Evolutionary conservation across 176 grass and related monocot species (phyloP), one percentile per base, ranked within the genome.

Genomic region (Musa troglodytarum): DNA sequence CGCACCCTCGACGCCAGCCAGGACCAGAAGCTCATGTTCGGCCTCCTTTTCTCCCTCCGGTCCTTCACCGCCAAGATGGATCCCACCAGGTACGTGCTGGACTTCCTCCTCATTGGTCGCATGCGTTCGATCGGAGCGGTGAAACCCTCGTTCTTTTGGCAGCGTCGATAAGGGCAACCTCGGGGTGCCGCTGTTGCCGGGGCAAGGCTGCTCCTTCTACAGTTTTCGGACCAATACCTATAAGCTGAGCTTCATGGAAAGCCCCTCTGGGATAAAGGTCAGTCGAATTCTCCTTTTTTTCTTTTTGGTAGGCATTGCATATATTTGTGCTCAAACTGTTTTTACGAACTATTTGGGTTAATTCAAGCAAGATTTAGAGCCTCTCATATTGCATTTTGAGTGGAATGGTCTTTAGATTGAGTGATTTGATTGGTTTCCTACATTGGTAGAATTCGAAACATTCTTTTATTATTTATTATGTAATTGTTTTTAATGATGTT

Each of bases 21-120:
- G 88, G 94, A 93, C 72, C 90, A 93, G 55, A 98, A 91, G 82
- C 94, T 98, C 86, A 91, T 98, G 94, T 89, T 98, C 86, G 90
- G 94, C 0, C 85, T 98, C 79, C 94, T 98, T 73, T 98, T 89
- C 88, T 93, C 94, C 49, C 90, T 93, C 19, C 90, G 90, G 9
- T 98, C 90, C 12, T 98, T 98, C 82, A 98, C 94, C 53, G 63
- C 83, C 78, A 98, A 93, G 86, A 89, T 98, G 69, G 94, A 93
- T 69, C 88, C 94, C 50, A 93, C 80, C 57, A 80, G 79, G 90
- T 98, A 63, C 6, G 79, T 20, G 53, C 53, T 61, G 3, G 19
- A 65, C 28, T 17, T 3, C 55, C 10, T 0, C 8, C 2, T 1
- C 69, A 51, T 65, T 73, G 25, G 19, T 55, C n/a, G 10, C 52